A percentile compares a stretch with the other conserved stretches of the same genome.
Conservation (phyloP, 371 early-diverging fungal genomes). For the Zancudomyces culisetae region DNA sequence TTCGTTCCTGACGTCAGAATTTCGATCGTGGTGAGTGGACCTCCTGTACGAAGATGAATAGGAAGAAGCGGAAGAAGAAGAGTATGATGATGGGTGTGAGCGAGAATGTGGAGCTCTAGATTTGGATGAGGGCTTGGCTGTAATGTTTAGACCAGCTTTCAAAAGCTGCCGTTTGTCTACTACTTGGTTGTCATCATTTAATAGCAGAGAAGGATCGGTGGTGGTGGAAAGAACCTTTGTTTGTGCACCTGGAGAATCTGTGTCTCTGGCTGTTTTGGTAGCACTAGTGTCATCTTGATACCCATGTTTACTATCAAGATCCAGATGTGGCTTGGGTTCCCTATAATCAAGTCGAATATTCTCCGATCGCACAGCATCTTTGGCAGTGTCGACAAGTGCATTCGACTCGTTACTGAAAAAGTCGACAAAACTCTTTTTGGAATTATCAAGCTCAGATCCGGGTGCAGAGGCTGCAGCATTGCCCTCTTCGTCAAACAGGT, state of each 20-base stretch:
- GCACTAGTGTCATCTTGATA: no score
- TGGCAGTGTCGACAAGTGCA: background rate
- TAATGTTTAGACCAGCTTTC: background rate
- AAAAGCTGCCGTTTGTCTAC: slow-evolving; percentile 6
- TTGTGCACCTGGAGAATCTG: background rate
- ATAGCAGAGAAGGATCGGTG: background rate
- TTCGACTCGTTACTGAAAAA: background rate
- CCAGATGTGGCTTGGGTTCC: no score
- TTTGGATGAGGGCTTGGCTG: background rate
- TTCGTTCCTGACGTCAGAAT: background rate
- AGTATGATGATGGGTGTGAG: background rate
- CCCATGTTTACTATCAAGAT: background rate
- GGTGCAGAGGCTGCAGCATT: slow-evolving; percentile 35
- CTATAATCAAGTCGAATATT: no score
- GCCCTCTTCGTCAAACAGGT: slow-evolving; percentile 65
- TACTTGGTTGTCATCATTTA: slow-evolving; percentile 4
- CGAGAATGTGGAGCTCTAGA: no score
- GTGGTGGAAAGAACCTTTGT: background rate
- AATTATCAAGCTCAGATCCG: background rate
- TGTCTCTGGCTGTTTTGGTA: no score
- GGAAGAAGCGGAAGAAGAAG: background rate
- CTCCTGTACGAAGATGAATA: background rate
- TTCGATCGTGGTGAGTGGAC: no score
- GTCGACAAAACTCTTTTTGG: background rate
- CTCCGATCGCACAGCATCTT: background rate